Evolutionary conservation across 2,329 filamentous ascomycete genomes (phyloP), one percentile per base, ranked within the genome.

Genomic region (Massarina eburnea): DNA sequence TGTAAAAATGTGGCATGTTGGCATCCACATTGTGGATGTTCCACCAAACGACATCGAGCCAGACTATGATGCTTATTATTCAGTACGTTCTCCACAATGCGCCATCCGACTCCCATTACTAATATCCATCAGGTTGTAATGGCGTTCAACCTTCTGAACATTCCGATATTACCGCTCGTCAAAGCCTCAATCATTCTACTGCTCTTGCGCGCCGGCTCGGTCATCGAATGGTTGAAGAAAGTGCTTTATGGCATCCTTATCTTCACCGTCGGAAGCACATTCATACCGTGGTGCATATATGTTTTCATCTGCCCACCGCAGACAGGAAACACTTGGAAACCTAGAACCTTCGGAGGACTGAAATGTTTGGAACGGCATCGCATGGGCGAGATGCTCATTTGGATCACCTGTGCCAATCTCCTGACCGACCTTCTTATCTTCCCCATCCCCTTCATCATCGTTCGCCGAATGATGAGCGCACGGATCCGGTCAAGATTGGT

Each of bases 331-430:
- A 71, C 68, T 8, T 72, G 65, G 63, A 64, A 67, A 41, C 61
- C 63, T 1, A 55, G 60, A 15, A 71, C 68, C 2, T 72, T 72
- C 48, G 69, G 69, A 14, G 57, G 59, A n/a, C 49, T 71, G 32
- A 62, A 63, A 32, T 72, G 70, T 51, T 62, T 71, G 57, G 67
- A 62, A 14, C 59, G 69, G 17, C 60, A 67, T 38, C 58, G 57
- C 15, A 66, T 64, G 59, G 70, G 70, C 33, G 61, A 70, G 30
- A 64, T 72, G 59, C 48, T 66, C 43, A 68, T 71, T 34, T 71
- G 68, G 62, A 59, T 69, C 26, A 71, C 69, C n/a, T 71, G 68
- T 52, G 68, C 69, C 39, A 72, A 71, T 40, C 61, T 72, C 15
- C 57, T 72, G 21, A 72, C 70, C 42, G 70, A 72, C 45, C 49